Percentiles rank a stretch among this genome's conserved stretches.
These are phyloP conservation scores for Heliamphora exappendiculata DNA, from an alignment of 148 eudicot species.

Conservation along the genomic window DNA sequence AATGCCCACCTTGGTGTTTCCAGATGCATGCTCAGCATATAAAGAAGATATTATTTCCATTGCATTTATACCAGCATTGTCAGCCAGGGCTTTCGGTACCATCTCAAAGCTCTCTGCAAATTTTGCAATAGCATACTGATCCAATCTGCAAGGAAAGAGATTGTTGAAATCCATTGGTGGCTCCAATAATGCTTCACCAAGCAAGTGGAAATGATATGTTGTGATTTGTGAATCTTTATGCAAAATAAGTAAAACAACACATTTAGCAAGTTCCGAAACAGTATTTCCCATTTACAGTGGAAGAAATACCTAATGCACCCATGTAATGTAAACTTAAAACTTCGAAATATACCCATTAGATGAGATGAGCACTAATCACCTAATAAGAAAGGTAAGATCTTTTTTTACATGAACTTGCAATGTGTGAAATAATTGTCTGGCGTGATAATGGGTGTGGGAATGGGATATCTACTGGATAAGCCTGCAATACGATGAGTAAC, in stretches of 20 bases:
- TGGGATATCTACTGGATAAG: background rate
- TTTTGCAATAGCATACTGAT: conserved; percentile 88
- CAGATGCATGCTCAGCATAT: conserved; percentile 81
- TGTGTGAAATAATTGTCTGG: background rate
- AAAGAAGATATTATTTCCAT: conserved; percentile 88
- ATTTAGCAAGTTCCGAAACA: background rate
- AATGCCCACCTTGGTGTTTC: conserved; percentile 78
- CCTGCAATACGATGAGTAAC: background rate
- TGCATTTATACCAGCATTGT: conserved; percentile 94
- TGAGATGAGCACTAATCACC: background rate
- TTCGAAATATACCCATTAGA: background rate
- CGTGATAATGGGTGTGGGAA: background rate
- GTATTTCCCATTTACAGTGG: background rate
- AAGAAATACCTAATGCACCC: background rate
- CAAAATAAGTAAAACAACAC: background rate
- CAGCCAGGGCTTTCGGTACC: conserved; percentile 83
- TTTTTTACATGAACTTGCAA: background rate
- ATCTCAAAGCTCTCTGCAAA: conserved; percentile 96
- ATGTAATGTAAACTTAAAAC: background rate
- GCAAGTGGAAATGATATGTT: background rate
- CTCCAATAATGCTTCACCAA: background rate
- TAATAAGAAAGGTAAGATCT: background rate
- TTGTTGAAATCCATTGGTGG: background rate
- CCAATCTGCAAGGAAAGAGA: conserved; percentile 48
- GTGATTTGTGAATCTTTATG: background rate